Evolutionary conservation across 352 stramenopile genomes (phyloP).

Genomic region (Halophytophthora polymorphica): DNA sequence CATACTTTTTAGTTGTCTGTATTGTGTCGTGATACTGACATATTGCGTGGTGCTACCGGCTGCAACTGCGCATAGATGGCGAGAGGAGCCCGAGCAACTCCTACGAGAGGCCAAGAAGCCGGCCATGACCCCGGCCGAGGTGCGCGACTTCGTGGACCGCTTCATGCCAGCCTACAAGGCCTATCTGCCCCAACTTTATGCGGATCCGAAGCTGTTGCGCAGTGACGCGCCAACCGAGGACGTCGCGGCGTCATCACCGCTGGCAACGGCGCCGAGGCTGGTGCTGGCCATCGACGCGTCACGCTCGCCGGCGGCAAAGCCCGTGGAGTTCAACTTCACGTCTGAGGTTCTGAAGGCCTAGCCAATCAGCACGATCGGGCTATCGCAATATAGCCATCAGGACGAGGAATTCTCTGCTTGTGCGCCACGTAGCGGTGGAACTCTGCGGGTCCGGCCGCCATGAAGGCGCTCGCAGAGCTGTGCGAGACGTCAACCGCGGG

Average conservation of each 20-base stretch:
- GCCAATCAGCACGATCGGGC: background rate
- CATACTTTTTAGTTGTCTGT: background rate
- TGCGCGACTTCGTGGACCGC: slow-evolving; percentile 84
- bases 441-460: slow-evolving; percentile 27
- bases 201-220: slow-evolving; percentile 17
- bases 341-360: slow-evolving; percentile 33
- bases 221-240: background rate
- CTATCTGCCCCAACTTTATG: slow-evolving; percentile 67
- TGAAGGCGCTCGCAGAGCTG: slow-evolving; percentile 14
- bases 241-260: slow-evolving; percentile 6
- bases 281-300: slow-evolving; percentile 51
- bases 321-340: slow-evolving; percentile 53
- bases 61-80: slow-evolving; percentile 44
- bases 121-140: slow-evolving; percentile 56
- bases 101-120: slow-evolving; percentile 57
- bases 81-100: slow-evolving; percentile 73
- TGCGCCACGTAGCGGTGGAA: slow-evolving; percentile 30
- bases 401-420: too few species aligned
- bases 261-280: slow-evolving; percentile 43
- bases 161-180: slow-evolving; percentile 84
- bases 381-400: too few species aligned
- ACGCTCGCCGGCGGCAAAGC: slow-evolving; percentile 31
- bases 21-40: slow-evolving; percentile 5
- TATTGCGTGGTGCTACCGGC: background rate
- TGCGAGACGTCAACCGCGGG: slow-evolving; percentile 5